These are phyloP conservation scores for Piper longum DNA, from an alignment of 164 flowering plant genomes.

Conservation along the genomic window DNA sequence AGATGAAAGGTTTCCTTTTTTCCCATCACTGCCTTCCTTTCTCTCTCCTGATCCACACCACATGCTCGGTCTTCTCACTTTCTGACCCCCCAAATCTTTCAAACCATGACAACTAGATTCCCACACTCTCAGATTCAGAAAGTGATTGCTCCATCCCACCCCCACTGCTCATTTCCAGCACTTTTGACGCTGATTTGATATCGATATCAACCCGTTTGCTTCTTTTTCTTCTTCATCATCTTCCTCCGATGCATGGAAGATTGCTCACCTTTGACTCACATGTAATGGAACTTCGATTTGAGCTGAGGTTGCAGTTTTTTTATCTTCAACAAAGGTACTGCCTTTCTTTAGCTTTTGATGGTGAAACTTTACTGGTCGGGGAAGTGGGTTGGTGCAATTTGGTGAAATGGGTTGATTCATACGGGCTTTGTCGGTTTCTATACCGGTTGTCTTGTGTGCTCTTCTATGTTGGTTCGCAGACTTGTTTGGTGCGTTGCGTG, in stretches of 20 bases:
- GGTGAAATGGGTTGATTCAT: too few relatives aligned
- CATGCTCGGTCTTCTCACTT: background rate
- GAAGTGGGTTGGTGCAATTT: too few relatives aligned
- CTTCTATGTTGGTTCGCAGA: too few relatives aligned
- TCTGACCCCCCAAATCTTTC: background rate
- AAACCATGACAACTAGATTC: background rate
- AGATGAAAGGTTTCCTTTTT: background rate
- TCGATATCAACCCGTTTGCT: background rate
- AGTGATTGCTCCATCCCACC: background rate
- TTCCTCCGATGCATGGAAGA: background rate
- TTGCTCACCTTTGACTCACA: background rate
- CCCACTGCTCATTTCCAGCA: background rate
- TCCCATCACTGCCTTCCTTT: too few relatives aligned
- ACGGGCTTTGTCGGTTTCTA: too few relatives aligned
- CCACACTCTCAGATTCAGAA: background rate
- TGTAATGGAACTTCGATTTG: background rate
- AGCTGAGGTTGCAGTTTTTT: background rate
- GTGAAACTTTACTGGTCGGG: too few relatives aligned
- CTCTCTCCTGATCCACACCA: background rate
- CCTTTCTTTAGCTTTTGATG: slow-evolving; percentile 2
- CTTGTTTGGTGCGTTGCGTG: too few relatives aligned
- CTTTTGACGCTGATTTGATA: background rate
- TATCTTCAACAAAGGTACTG: background rate
- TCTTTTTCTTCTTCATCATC: background rate
- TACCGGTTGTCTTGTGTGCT: too few relatives aligned